Evolutionary conservation across 495 filamentous ascomycete genomes (phyloP).

Genomic region (Pyrenula massariospora): DNA sequence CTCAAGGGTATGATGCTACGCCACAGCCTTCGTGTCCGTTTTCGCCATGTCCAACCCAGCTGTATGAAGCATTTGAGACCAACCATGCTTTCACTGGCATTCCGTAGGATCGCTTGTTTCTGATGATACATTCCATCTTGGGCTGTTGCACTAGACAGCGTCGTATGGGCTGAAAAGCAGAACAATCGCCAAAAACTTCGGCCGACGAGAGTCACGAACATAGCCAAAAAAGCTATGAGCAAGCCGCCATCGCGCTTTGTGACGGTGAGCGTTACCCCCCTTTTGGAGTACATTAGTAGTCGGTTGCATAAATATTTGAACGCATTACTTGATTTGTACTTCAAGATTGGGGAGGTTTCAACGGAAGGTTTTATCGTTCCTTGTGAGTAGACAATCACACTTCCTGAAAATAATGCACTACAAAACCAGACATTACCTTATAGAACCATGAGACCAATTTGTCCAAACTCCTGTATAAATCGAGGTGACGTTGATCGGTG

Average conservation of each 20-base stretch:
- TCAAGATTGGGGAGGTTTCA: too few relatives aligned
- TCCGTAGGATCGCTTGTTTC: slow-evolving; percentile 5
- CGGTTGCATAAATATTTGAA: too few relatives aligned
- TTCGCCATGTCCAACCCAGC: too few relatives aligned
- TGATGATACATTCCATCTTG: too few relatives aligned
- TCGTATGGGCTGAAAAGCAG: neutral
- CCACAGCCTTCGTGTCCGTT: neutral
- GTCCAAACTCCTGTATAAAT: slow-evolving; percentile 8
- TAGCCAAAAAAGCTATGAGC: slow-evolving; percentile 9
- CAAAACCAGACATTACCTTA: too few relatives aligned
- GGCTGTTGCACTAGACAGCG: neutral
- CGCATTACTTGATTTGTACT: too few relatives aligned
- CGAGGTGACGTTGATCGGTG: too few relatives aligned
- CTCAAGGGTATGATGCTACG: too few relatives aligned
- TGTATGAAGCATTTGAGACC: neutral
- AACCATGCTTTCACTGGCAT: slow-evolving; percentile 1
- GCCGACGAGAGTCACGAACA: slow-evolving; percentile 7
- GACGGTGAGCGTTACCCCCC: slow-evolving; percentile 10
- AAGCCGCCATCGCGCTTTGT: slow-evolving; percentile 1
- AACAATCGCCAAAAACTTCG: slow-evolving; percentile 8
- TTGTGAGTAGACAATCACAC: too few relatives aligned
- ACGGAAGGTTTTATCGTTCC: too few relatives aligned
- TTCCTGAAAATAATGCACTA: too few relatives aligned
- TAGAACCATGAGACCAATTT: slow-evolving; percentile 9
- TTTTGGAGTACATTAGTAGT: too few relatives aligned